Evolutionary conservation across 2,329 filamentous ascomycete genomes (phyloP).

Genomic region (Penicillium crustosum): DNA sequence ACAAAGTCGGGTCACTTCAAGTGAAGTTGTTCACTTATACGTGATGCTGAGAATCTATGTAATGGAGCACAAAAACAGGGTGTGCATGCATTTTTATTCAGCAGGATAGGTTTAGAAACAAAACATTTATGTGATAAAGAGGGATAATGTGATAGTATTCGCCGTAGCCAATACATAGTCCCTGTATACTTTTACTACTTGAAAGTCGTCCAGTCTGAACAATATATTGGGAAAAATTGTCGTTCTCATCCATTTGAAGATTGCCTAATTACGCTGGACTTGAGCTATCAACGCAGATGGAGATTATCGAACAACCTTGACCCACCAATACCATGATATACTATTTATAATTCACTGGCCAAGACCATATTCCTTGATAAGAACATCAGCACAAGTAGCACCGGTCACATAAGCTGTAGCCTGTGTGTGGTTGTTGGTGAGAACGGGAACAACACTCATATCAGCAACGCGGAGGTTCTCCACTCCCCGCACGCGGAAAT

Average conservation of each 20-base stretch:
- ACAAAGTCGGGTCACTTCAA: constrained; percentile 31
- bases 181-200: not conserved
- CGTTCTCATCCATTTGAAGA: not conserved
- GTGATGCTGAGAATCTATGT: too few relatives aligned
- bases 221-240: not conserved
- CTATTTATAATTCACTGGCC: constrained; percentile 2
- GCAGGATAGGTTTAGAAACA: not conserved
- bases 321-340: not conserved
- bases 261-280: not conserved
- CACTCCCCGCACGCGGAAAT: constrained; percentile 42
- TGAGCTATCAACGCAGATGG: not conserved
- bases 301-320: not conserved
- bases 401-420: constrained; percentile 57
- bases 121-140: not conserved
- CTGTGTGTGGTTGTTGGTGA: constrained; percentile 53
- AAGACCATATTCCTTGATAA: constrained; percentile 48
- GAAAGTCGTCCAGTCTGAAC: not conserved
- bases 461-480: constrained; percentile 44
- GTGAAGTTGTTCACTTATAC: not conserved
- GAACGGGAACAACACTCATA: constrained; percentile 45
- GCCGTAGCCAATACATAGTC: not conserved
- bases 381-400: constrained; percentile 52
- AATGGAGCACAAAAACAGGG: too few relatives aligned
- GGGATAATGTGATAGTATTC: not conserved
- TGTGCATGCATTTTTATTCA: not conserved